Percentiles rank a stretch among this genome's conserved stretches.
phyloP scores from a whole-genome alignment of 2,329 filamentous ascomycete genomes.

The Lasiodiplodia theobromae region DNA sequence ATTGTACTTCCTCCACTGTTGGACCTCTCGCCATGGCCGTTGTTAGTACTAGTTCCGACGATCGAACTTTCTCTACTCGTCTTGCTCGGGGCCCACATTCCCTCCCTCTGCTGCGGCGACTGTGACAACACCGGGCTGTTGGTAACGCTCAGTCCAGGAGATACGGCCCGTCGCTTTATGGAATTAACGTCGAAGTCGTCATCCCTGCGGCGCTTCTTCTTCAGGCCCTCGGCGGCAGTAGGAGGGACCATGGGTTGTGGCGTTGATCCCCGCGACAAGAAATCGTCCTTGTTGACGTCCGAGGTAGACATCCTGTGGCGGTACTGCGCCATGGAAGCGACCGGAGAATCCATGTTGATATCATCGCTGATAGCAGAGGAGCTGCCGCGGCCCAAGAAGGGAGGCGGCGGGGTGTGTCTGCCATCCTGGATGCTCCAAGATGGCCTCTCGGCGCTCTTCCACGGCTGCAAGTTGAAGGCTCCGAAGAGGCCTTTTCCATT shows the following conservation, averaged over 20 bases:
- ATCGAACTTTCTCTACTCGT: constrained; percentile 64
- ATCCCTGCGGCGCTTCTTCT: constrained; percentile 79
- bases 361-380: constrained; percentile 69
- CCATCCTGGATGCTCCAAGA: constrained; percentile 85
- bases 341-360: constrained; percentile 74
- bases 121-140: constrained; percentile 85
- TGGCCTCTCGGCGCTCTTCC: constrained; percentile 71
- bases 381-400: constrained; percentile 63
- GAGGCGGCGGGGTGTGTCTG: constrained; percentile 67
- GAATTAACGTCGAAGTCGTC: constrained; percentile 88
- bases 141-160: constrained; percentile 87
- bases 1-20: constrained; percentile 59
- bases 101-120: constrained; percentile 78
- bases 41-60: constrained; percentile 40
- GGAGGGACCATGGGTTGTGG: constrained; percentile 47
- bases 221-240: constrained; percentile 50
- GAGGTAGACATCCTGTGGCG: constrained; percentile 37
- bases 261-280: constrained; percentile 45
- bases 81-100: constrained; percentile 72
- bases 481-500: constrained; percentile 59
- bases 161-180: constrained; percentile 91
- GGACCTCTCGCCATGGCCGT: constrained; percentile 58
- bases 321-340: constrained; percentile 30
- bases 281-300: constrained; percentile 20
- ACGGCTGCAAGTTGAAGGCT: constrained; percentile 77